phyloP scores from a whole-genome alignment of 2,329 filamentous ascomycete genomes.

The Aspergillus texensis region DNA sequence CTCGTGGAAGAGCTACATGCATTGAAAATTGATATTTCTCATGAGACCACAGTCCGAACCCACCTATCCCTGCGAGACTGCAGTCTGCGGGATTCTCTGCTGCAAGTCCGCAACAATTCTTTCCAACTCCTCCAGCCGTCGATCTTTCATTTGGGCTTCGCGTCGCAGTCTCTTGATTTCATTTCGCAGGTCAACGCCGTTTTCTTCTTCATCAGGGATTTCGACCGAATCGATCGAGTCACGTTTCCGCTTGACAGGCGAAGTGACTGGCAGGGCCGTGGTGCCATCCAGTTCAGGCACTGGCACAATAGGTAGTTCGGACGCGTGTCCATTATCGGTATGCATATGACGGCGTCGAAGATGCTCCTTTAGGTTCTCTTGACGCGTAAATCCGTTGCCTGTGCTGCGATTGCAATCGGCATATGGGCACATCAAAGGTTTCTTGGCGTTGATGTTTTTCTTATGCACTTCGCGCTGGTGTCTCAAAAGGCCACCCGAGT shows the following conservation, averaged over 20 bases:
- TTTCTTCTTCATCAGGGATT: conserved; percentile 42
- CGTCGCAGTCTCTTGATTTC: conserved; percentile 68
- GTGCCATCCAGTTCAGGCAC: conserved; percentile 35
- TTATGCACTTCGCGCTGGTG: conserved; percentile 94
- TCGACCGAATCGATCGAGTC: conserved; percentile 32
- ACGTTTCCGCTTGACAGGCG: conserved; percentile 38
- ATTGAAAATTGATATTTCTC: neutral
- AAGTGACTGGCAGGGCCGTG: conserved; percentile 30
- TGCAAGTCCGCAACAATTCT: conserved; percentile 40
- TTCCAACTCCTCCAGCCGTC: conserved; percentile 46
- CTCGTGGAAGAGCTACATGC: conserved; percentile 13
- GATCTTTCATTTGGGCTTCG: conserved; percentile 63
- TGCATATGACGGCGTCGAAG: conserved; percentile 82
- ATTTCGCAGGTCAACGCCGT: conserved; percentile 55
- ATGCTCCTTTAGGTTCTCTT: conserved; percentile 94
- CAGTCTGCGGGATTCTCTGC: conserved; percentile 38
- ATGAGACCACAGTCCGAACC: conserved; percentile 9
- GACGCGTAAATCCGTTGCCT: conserved; percentile 86
- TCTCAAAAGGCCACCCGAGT: conserved; percentile 83
- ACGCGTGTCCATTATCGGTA: conserved; percentile 35
- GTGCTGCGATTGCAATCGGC: conserved; percentile 84
- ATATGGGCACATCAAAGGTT: conserved; percentile 83
- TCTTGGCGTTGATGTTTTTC: conserved; percentile 85
- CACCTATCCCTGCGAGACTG: conserved; percentile 22
- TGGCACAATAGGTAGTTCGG: conserved; percentile 34